These are phyloP conservation scores for Rozella allomycis DNA, from an alignment of 371 early-diverging fungal species.

Conservation along the genomic window DNA sequence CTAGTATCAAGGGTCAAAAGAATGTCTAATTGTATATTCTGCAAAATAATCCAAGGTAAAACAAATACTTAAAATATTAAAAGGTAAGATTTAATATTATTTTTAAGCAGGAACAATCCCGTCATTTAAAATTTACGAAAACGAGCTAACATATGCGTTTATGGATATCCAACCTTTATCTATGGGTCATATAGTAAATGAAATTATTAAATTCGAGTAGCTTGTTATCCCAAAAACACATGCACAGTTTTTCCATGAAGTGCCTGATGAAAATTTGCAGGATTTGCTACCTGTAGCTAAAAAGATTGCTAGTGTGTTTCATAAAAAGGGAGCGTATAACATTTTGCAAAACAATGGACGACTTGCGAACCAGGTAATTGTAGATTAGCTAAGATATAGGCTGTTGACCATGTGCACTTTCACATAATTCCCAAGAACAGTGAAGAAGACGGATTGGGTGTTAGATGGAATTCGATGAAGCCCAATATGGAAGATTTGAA, in stretches of 20 bases:
- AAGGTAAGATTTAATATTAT: too few species aligned
- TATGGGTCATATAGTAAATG: too few species aligned
- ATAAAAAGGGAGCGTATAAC: conserved; percentile 42
- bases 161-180: too few species aligned
- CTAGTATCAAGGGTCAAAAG: too few species aligned
- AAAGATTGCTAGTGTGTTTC: conserved; percentile 37
- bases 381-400: too few species aligned
- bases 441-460: conserved; percentile 37
- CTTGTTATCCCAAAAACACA: conserved; percentile 16
- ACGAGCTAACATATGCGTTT: conserved; percentile 36
- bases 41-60: too few species aligned
- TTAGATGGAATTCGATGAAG: conserved; percentile 36
- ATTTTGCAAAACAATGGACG: conserved; percentile 73
- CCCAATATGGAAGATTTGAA: conserved; percentile 22
- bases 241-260: conserved; percentile 61
- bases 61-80: too few species aligned
- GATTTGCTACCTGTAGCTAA: conserved; percentile 68
- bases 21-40: too few species aligned
- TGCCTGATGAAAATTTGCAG: conserved; percentile 59
- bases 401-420: conserved; percentile 56
- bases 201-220: too few species aligned
- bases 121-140: conserved; percentile 54
- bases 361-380: conserved; percentile 38
- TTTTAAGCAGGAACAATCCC: conserved; percentile 76
- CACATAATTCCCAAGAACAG: conserved; percentile 66